Evolutionary conservation across 805 yeast genomes (phyloP), one percentile per base, ranked within the genome.

Genomic region (Candida koratica): DNA sequence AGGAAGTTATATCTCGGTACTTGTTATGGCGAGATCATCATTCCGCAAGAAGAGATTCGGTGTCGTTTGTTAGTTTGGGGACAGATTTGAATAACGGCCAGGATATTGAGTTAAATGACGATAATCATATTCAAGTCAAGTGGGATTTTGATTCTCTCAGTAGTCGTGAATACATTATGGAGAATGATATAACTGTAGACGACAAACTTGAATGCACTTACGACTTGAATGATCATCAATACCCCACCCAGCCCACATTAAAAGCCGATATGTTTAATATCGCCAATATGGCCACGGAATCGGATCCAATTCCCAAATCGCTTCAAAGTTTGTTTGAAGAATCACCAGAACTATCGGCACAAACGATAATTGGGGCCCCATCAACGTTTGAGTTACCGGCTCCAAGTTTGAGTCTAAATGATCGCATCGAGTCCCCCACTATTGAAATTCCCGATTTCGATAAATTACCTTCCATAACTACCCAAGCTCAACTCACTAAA

Each of bases 121-220:
- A 45, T 6, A 46, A 41, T 7, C 38, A 47, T 9, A 52, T 67
- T 18, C 71, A 65, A 44, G 77, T 83, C 15, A 81, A 82, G 53
- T 87, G 96, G 96, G 96, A 87, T 60, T 87, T 87, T 51, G 95
- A 87, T 56, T 83, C 93, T 0, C 60, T 85, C 37, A 80, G 83
- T 51, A 74, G 83, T 27, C 71, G 77, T 22, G 90, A 84, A 44
- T 84, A 83, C 53, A 79, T 84, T 22, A 58, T 82, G 32, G 88
- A 81, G 34, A 81, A 81, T 53, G 84, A 80, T 36, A 77, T 81
- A 28, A 70, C 75, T 41, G 62, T 52, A 6, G 61, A 55, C 46
- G 52, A 67, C 51, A 48, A 47, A 35, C 42, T 48, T 46, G 46
- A 44, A 26, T 12, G 36, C 10, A 42, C 48, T 15, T 42, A 42